phyloP scores from a whole-genome alignment of 1,284 basidiomycete genomes.

The Ustilago curta region DNA sequence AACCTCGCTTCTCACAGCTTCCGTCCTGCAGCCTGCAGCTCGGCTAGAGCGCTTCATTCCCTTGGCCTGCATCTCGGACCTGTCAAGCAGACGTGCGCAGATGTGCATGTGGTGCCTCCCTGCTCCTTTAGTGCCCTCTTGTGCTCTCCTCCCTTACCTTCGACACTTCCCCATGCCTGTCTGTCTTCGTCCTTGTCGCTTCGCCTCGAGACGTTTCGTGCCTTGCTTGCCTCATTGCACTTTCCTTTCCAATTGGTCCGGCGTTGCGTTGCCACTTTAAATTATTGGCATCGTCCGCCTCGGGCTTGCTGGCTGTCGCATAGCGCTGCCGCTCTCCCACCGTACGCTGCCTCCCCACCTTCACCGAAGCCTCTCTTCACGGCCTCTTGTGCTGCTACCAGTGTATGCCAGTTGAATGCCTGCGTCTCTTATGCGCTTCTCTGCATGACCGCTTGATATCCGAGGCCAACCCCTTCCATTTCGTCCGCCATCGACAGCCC shows the following conservation, averaged over 20 bases:
- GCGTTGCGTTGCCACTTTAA: constrained; percentile 15
- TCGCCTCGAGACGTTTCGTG: constrained; percentile 1
- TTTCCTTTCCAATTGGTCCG: constrained; percentile 21
- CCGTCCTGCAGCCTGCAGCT: constrained; percentile 27
- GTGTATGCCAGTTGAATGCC: constrained; percentile 29
- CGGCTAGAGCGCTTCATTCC: constrained; percentile 44
- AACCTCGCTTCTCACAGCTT: constrained; percentile 16
- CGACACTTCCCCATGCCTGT: constrained; percentile 3
- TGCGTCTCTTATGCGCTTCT: constrained; percentile 11
- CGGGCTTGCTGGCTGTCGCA: neutral
- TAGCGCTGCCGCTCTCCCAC: constrained; percentile 6
- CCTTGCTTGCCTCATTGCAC: constrained; percentile 11
- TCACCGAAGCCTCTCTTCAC: constrained; percentile 38
- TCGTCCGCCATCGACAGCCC: constrained; percentile 25
- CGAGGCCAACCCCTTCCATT: constrained; percentile 30
- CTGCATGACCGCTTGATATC: constrained; percentile 20
- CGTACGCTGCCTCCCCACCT: constrained; percentile 15
- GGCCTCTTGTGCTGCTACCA: neutral
- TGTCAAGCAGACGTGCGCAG: constrained; percentile 52
- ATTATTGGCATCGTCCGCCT: neutral
- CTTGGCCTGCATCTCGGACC: constrained; percentile 55
- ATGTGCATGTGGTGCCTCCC: constrained; percentile 40
- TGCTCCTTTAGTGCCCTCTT: constrained; percentile 8
- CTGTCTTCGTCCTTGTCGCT: neutral
- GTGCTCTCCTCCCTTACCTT: constrained; percentile 20